Evolutionary conservation across 75 land plant genomes (phyloP).

Genomic region (Cryptomeria japonica): DNA sequence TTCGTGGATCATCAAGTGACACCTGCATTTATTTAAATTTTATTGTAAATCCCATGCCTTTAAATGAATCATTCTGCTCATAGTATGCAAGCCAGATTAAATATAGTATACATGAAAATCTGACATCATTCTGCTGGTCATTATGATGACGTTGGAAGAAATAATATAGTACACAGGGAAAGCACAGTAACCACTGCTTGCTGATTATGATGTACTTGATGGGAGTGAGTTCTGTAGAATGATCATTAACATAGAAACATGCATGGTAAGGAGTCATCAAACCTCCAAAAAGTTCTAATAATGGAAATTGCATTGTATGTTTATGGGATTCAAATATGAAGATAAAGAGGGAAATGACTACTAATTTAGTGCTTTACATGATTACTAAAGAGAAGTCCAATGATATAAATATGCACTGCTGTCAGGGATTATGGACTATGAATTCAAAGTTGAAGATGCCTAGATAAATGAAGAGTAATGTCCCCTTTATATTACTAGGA

Average conservation of each 20-base stretch:
- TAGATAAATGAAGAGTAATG: not conserved
- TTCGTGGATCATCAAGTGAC: conserved; percentile 72
- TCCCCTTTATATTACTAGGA: too few relatives aligned
- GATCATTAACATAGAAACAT: not conserved
- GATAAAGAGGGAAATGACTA: not conserved
- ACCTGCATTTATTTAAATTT: conserved; percentile 52
- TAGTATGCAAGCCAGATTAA: not conserved
- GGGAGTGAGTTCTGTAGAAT: not conserved
- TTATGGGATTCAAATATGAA: not conserved
- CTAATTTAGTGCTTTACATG: not conserved
- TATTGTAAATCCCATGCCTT: not conserved
- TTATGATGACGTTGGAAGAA: not conserved
- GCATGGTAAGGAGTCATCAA: not conserved
- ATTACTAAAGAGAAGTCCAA: not conserved
- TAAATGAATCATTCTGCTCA: not conserved
- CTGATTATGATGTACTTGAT: not conserved
- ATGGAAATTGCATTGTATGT: not conserved
- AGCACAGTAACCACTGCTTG: not conserved
- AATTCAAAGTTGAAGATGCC: not conserved
- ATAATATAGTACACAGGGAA: not conserved
- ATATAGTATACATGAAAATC: not conserved
- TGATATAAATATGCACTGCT: not conserved
- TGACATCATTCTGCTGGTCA: not conserved
- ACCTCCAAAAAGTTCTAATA: not conserved
- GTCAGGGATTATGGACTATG: not conserved